These are phyloP conservation scores for Penicillium digitatum DNA, from an alignment of 2,329 filamentous ascomycete genomes.

Conservation along the genomic window DNA sequence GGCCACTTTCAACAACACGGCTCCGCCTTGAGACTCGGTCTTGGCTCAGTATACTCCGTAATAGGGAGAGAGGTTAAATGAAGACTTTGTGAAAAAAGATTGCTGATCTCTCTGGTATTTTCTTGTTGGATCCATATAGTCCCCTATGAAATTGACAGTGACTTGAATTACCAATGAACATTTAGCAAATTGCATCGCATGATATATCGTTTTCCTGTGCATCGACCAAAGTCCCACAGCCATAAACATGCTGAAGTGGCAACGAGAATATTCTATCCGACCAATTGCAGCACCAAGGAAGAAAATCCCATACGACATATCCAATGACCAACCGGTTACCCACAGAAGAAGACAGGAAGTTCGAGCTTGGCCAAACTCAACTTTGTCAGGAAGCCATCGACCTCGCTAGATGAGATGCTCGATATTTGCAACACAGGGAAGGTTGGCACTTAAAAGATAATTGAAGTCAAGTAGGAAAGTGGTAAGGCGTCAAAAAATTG, in stretches of 20 bases:
- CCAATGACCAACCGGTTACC: not conserved
- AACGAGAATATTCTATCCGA: not conserved
- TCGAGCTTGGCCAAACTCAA: not conserved
- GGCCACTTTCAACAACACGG: slow-evolving; percentile 27
- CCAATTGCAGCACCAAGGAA: not conserved
- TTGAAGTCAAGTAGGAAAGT: not conserved
- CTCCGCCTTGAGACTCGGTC: slow-evolving; percentile 1
- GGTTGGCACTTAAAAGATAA: not conserved
- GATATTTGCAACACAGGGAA: not conserved
- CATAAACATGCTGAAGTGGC: not conserved
- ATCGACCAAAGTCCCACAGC: not conserved
- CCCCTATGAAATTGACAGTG: fast-evolving
- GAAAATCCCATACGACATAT: not conserved
- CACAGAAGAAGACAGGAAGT: not conserved
- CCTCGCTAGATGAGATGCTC: not conserved
- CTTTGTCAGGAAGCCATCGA: not conserved
- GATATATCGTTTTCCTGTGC: not conserved
- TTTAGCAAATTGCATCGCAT: no score
- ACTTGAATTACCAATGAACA: no score
- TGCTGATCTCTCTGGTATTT: not conserved
- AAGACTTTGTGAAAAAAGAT: not conserved
- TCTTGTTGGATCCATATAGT: not conserved
- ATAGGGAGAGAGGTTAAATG: no score
- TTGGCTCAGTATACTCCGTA: slow-evolving; percentile 1
- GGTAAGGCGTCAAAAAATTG: not conserved